Conservation (phyloP, 2,329 filamentous ascomycete genomes). For the Calonectria crousiana region DNA sequence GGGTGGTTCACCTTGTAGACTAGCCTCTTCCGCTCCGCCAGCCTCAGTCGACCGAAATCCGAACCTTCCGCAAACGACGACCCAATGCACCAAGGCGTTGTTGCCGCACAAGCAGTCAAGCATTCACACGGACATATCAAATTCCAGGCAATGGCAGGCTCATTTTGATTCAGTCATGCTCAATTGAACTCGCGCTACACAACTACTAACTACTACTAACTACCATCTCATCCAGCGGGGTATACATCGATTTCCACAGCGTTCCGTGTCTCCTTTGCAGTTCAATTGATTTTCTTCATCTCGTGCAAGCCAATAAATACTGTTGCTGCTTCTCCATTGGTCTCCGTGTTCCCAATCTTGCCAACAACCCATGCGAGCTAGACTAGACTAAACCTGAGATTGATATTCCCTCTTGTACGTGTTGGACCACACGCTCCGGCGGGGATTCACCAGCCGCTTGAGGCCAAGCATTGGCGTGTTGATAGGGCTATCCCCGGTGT, state of each 20-base stretch:
- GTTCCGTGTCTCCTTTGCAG: constrained; percentile 16
- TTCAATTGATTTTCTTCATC: background rate
- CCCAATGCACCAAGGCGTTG: no score
- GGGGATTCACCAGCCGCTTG: constrained; percentile 58
- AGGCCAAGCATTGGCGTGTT: constrained; percentile 76
- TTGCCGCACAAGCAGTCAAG: background rate
- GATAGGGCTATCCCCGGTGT: constrained; percentile 76
- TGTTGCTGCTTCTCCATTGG: background rate
- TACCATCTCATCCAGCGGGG: no score
- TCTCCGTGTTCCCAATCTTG: constrained; percentile 7
- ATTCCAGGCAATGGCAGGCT: background rate
- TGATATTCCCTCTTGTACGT: constrained; percentile 42
- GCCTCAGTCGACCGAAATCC: background rate
- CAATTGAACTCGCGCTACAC: background rate
- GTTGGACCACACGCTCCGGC: constrained; percentile 53
- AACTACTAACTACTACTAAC: background rate
- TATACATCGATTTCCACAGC: constrained; percentile 6
- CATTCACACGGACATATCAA: background rate
- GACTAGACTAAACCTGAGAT: constrained; percentile 36
- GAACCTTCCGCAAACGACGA: background rate
- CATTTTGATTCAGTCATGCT: background rate
- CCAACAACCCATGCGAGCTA: background rate
- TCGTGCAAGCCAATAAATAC: background rate
- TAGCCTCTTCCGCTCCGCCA: background rate
- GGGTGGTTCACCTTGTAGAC: background rate